Conservation (phyloP, 176 grass and related monocot species). For the Eragrostis nindensis region DNA sequence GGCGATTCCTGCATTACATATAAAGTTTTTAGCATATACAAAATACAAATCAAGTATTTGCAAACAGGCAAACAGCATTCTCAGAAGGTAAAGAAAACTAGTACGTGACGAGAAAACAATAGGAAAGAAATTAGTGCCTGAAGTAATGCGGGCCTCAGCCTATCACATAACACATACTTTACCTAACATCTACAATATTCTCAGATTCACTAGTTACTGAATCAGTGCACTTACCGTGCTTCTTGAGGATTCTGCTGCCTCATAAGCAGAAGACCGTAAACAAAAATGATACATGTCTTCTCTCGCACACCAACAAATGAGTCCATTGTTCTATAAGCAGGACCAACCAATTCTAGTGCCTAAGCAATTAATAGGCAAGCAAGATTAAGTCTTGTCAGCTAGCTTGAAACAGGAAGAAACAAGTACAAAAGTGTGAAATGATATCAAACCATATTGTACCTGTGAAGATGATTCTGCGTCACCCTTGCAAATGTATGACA, state of each 20-base stretch:
- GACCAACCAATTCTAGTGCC: constrained; percentile 86
- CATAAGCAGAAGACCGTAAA: constrained; percentile 89
- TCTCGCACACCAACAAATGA: constrained; percentile 89
- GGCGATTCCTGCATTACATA: constrained; percentile 69
- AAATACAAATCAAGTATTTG: constrained; percentile 25
- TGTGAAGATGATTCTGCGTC: constrained; percentile 91
- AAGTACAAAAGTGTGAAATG: not conserved
- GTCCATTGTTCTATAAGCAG: constrained; percentile 83
- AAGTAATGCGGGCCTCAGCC: not conserved
- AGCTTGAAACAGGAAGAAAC: not conserved
- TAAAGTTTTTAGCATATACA: constrained; percentile 29
- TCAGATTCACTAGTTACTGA: not conserved
- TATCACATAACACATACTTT: not conserved
- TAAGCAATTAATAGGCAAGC: constrained; percentile 32
- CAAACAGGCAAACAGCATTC: constrained; percentile 2
- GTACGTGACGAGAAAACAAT: not conserved
- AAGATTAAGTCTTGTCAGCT: constrained; percentile 17
- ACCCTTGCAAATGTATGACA: constrained; percentile 88
- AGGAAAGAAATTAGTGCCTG: not conserved
- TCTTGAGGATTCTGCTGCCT: constrained; percentile 94
- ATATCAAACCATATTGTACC: constrained; percentile 50
- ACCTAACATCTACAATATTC: constrained; percentile 6
- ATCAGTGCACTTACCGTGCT: constrained; percentile 59
- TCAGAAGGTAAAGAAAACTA: not conserved
- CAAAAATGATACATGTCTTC: constrained; percentile 95